Conservation (phyloP, 345 rosid species). For the Melaleuca quinquenervia region DNA sequence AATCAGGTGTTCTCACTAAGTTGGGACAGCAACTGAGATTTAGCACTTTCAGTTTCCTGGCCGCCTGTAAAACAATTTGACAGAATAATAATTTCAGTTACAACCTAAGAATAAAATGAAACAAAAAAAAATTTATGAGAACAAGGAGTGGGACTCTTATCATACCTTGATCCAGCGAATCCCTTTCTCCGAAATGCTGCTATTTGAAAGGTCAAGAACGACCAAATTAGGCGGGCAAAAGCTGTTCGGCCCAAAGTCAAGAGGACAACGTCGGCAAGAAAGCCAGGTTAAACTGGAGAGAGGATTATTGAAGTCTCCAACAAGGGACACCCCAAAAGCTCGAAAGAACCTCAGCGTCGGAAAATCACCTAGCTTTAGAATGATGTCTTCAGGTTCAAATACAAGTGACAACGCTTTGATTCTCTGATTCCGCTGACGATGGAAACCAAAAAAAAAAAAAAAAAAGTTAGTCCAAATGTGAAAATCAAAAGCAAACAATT, state of each 20-base stretch:
- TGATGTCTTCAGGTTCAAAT: background rate
- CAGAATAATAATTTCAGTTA: too few relatives aligned
- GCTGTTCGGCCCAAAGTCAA: background rate
- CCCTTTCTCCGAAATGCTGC: background rate
- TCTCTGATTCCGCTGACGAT: background rate
- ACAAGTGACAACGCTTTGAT: background rate
- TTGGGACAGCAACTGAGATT: fast-evolving
- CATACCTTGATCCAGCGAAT: background rate
- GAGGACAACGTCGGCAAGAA: background rate
- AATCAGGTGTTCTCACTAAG: background rate
- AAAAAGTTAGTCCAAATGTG: background rate
- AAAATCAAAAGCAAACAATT: background rate
- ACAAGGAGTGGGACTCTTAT: background rate
- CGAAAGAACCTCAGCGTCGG: background rate
- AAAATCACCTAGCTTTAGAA: background rate
- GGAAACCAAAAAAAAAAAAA: background rate
- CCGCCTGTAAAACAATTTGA: background rate
- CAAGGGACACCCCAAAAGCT: background rate
- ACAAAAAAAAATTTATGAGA: background rate
- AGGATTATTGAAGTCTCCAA: background rate
- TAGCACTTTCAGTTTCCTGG: background rate
- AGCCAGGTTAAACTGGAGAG: background rate
- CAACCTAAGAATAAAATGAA: background rate
- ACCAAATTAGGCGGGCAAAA: background rate
- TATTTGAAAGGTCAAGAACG: background rate